Conservation (phyloP, 2,329 filamentous ascomycete species). For the Gremmenia infestans region DNA sequence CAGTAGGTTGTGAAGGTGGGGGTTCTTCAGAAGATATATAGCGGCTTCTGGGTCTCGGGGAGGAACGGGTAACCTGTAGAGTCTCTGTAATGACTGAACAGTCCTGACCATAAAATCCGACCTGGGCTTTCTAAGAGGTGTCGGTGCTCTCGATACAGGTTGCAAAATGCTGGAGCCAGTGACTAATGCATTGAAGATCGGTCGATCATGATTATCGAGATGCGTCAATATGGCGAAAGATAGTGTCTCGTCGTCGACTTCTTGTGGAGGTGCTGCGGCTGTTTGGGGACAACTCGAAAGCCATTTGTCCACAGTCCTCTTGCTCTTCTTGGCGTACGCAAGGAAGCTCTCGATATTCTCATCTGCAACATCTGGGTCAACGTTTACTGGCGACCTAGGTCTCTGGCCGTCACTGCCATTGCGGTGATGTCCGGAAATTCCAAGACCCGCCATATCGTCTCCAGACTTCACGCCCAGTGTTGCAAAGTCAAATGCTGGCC, state of each 20-base stretch:
- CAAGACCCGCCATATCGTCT: constrained; percentile 50
- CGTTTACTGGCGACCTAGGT: constrained; percentile 60
- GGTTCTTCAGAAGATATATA: constrained; percentile 80
- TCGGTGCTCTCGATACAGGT: constrained; percentile 58
- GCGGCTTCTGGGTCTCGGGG: constrained; percentile 84
- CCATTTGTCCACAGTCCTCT: constrained; percentile 88
- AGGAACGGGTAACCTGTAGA: constrained; percentile 68
- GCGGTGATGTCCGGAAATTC: constrained; percentile 50
- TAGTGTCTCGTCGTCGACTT: constrained; percentile 90
- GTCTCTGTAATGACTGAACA: constrained; percentile 72
- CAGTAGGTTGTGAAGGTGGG: constrained; percentile 76
- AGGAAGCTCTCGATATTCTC: constrained; percentile 91
- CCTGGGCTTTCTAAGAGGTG: constrained; percentile 59
- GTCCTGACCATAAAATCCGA: constrained; percentile 71
- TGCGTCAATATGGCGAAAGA: constrained; percentile 92
- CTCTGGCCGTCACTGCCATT: constrained; percentile 54
- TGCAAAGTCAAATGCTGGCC: constrained; percentile 81
- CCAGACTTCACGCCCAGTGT: constrained; percentile 56
- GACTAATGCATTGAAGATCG: constrained; percentile 77
- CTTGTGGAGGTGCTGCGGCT: constrained; percentile 70
- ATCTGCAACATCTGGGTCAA: constrained; percentile 91
- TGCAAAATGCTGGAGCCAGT: constrained; percentile 51
- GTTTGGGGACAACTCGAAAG: constrained; percentile 70
- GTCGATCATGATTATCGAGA: constrained; percentile 68
- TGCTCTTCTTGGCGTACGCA: constrained; percentile 86